phyloP scores from a whole-genome alignment of 1,139 yeast species.

The Saccharomyces hybrid region DNA sequence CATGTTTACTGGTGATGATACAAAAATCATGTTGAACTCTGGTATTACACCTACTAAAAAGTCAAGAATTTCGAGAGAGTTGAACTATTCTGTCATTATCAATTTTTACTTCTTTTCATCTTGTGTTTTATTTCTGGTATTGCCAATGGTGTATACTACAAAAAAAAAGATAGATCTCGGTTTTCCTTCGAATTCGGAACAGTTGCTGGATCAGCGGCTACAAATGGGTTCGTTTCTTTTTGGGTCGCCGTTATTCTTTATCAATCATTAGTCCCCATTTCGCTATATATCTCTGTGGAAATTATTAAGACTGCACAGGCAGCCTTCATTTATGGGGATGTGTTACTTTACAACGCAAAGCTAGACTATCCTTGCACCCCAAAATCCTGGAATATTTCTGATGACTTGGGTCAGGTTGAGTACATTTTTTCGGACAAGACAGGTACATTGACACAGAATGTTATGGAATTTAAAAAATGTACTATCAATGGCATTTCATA shows the following conservation, averaged over 20 bases:
- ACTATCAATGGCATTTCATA: conserved; percentile 77
- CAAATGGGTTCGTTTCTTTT: conserved; percentile 76
- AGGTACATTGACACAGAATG: conserved; percentile 92
- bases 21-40: conserved; percentile 90
- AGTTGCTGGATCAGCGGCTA: conserved; percentile 54
- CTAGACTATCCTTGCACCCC: conserved; percentile 94
- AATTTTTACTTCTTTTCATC: conserved; percentile 70
- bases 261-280: conserved; percentile 89
- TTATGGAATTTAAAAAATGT: conserved; percentile 94
- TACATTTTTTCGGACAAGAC: conserved; percentile 94
- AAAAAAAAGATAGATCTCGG: conserved; percentile 39
- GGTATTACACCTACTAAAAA: conserved; percentile 89
- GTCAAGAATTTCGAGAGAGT: conserved; percentile 73
- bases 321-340: conserved; percentile 82
- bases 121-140: conserved; percentile 78
- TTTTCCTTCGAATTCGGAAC: conserved; percentile 64
- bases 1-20: conserved; percentile 80
- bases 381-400: conserved; percentile 93
- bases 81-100: conserved; percentile 71
- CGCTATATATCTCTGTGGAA: conserved; percentile 88
- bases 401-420: conserved; percentile 94
- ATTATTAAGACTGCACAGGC: conserved; percentile 93
- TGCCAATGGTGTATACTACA: conserved; percentile 71
- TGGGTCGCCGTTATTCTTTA: conserved; percentile 85
- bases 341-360: conserved; percentile 73